Base-by-base conservation (phyloP, 73 alveolate genomes). In the Stentor coeruleus region DNA sequence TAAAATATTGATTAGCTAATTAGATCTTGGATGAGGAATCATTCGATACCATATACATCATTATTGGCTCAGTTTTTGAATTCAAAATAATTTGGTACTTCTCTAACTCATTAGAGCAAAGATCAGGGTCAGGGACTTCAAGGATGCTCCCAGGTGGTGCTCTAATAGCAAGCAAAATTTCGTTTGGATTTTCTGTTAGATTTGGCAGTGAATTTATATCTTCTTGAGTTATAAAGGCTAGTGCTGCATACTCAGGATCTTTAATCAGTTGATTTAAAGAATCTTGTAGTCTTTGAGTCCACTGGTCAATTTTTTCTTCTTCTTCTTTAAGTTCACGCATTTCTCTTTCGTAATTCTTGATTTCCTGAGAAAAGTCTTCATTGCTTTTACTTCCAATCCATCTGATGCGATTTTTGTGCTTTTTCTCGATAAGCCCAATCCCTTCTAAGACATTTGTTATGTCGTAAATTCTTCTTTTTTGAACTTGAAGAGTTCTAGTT, bases 381-480 rank as follows among this genome's bases (percentile, higher is more conserved):
- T 84, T 75, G 83, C 85, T 58, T 85, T 88, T 30, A 82, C 83
- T 28, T 82, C 93, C 93, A n/a, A 87, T 86, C 90, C 93, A 87
- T 60, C 59, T 74, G 77, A 87, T 87, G 40, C 75, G 76, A 73
- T 87, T 87, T 79, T 87, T 87, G 74, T 82, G 86, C 20, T 74
- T 83, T 77, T 87, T 87, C 72, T 87, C 88, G 57, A 87, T 79
- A 38, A 83, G 81, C 4, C 93, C 93, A 36, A 87, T 87, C 26
- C 93, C 93, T 79, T 87, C 93, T 30, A 87, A 74, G 3, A 87
- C 93, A 74, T 87, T 87, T 14, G 93, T 87, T 59, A 87, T 87
- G 76, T 87, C 93, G 40, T 87, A 87, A 35, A 87, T 87, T 74
- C 93, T 59, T 58, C 93, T 74, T 58, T 87, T 87, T 80, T 87